phyloP scores from a whole-genome alignment of 257 asterid genomes.

The Nicotiana benthamiana region DNA sequence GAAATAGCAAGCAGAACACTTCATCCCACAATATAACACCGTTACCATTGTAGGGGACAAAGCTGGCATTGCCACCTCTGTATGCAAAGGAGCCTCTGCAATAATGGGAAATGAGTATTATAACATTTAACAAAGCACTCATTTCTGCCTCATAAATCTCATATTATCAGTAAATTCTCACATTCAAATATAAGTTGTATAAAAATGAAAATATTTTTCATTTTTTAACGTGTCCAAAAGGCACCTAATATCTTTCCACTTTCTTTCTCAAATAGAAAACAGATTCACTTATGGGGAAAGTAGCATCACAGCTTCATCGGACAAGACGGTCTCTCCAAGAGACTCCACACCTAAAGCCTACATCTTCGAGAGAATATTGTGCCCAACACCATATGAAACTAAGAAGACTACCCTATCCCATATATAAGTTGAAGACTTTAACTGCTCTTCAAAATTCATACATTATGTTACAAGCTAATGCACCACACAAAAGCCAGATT shows the following conservation, averaged over 20 bases:
- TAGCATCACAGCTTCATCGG: neutral
- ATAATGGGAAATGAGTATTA: slow-evolving; percentile 10
- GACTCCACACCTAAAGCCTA: neutral
- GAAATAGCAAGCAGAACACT: neutral
- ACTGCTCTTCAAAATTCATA: too few relatives aligned
- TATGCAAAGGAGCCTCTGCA: slow-evolving; percentile 66
- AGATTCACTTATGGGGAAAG: neutral
- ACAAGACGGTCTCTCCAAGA: neutral
- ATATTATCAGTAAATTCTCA: neutral
- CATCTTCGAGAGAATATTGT: neutral
- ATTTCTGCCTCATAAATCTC: neutral
- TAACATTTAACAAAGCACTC: neutral
- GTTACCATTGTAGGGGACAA: slow-evolving; percentile 98
- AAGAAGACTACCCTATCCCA: too few relatives aligned
- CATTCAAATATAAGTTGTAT: neutral
- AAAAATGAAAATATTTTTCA: neutral
- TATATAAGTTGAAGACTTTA: too few relatives aligned
- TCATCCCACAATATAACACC: neutral
- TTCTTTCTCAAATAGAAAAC: neutral
- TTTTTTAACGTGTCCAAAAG: neutral
- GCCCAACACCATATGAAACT: too few relatives aligned
- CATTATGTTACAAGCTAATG: neutral
- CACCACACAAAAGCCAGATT: neutral
- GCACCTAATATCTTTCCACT: neutral
- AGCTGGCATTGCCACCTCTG: slow-evolving; percentile 86